phyloP scores from a whole-genome alignment of 1,139 yeast genomes.

The Candida sojae region DNA sequence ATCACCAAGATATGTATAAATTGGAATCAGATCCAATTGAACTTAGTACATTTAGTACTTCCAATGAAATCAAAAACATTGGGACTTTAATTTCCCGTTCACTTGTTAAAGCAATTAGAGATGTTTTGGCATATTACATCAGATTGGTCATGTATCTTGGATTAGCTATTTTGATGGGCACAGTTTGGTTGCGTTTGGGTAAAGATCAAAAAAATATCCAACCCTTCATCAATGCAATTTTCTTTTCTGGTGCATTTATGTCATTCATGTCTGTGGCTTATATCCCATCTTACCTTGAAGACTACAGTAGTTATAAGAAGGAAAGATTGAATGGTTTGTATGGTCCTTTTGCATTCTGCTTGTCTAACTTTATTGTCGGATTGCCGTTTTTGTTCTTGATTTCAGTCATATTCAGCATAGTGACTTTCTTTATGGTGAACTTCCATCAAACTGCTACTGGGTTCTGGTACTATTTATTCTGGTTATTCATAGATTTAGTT shows the following conservation, averaged over 20 bases:
- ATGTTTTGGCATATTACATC: conserved; percentile 36
- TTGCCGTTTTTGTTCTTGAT: conserved; percentile 38
- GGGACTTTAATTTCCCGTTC: conserved; percentile 22
- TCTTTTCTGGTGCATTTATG: conserved; percentile 46
- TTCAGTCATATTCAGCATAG: conserved; percentile 28
- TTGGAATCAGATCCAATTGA: background rate
- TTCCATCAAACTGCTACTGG: conserved; percentile 28
- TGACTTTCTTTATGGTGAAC: conserved; percentile 37
- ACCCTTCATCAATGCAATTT: conserved; percentile 39
- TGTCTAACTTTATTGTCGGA: conserved; percentile 38
- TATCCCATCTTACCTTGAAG: conserved; percentile 42
- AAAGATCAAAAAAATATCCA: conserved; percentile 32
- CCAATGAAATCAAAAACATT: conserved; percentile 11
- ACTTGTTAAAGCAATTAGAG: conserved; percentile 33
- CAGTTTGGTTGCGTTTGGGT: conserved; percentile 39
- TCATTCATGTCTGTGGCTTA: conserved; percentile 47
- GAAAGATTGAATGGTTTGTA: conserved; percentile 38
- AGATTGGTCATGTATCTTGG: conserved; percentile 40
- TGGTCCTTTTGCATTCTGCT: conserved; percentile 35
- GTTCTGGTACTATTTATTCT: conserved; percentile 34
- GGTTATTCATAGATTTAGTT: conserved; percentile 38
- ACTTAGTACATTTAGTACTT: background rate
- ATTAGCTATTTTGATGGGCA: conserved; percentile 42
- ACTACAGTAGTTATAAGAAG: conserved; percentile 27
- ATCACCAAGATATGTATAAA: background rate